phyloP scores from a whole-genome alignment of 23 red algal genomes.

The Gracilaria caudata region DNA sequence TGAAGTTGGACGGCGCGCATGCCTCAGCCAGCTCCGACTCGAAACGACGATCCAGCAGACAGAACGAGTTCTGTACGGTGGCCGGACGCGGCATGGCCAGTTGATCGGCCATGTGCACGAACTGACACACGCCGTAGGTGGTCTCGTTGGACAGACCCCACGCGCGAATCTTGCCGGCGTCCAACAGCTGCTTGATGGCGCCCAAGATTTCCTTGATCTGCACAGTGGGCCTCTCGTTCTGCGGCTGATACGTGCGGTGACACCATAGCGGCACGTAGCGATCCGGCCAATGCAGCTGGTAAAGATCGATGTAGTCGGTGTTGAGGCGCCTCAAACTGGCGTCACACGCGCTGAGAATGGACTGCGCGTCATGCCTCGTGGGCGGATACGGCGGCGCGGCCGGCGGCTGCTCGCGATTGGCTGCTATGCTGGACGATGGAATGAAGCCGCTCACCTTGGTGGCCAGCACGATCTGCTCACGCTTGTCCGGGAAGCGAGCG shows the following conservation, averaged over 20 bases:
- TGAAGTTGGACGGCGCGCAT: conserved; percentile 62
- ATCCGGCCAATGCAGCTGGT: conserved; percentile 97
- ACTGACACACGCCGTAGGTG: conserved; percentile 75
- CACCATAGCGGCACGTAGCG: conserved; percentile 82
- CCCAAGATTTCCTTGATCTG: conserved; percentile 50
- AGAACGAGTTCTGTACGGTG: conserved; percentile 88
- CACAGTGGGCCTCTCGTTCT: conserved; percentile 23
- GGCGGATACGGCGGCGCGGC: background rate
- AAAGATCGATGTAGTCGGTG: conserved; percentile 90
- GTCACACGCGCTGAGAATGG: conserved; percentile 75
- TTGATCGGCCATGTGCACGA: conserved; percentile 42
- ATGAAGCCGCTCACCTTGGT: conserved; percentile 73
- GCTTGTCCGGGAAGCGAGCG: conserved; percentile 50
- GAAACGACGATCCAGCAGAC: conserved; percentile 76
- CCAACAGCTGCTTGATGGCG: conserved; percentile 78
- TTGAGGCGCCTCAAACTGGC: conserved; percentile 76
- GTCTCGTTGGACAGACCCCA: conserved; percentile 92
- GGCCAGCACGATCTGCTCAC: conserved; percentile 62
- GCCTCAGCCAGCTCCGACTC: conserved; percentile 85
- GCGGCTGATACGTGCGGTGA: conserved; percentile 42
- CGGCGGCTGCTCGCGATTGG: conserved; percentile 19
- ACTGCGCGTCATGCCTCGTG: conserved; percentile 22
- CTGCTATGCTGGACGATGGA: background rate
- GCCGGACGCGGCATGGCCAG: conserved; percentile 77
- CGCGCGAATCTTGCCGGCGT: conserved; percentile 83